Base-by-base conservation (phyloP, 75 land plant genomes). In the Pinus albicaulis region DNA sequence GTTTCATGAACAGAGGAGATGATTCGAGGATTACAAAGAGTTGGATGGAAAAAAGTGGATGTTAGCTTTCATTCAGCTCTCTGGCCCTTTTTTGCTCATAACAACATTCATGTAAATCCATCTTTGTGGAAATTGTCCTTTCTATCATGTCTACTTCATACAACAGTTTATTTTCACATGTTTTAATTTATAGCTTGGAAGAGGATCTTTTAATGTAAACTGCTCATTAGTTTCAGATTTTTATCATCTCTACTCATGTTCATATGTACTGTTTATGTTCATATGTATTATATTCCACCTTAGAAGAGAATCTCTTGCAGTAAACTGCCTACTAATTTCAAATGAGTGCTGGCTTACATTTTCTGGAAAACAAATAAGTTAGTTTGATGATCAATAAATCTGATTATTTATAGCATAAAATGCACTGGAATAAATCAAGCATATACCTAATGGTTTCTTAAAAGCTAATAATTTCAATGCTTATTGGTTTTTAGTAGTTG, bases 1-100 rank as follows among this genome's bases (percentile, higher is more conserved):
- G 19, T 73, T 73, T 56, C 74, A 26, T 36, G 13, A 61, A 76
- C 95, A 96, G 99, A 96, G 95, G 98, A 96, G 82, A 96, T 96
- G 95, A 89, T 96, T 79, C 83, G 76, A 34, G 99, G 99, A 4
- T 78, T 96, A 73, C 99, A 96, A 71, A 89, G 85, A 73, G 81
- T 96, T 31, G 89, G 90, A 57, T 96, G 99, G 99, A 85, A 74
- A 76, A 96, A 96, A 79, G 99, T 96, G 23, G 99, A 96, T 73
- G 98, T 96, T 74, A 96, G 99, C 78, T 94, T 96, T 78, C 98
- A 96, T 72, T 86, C 93, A 15, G 86, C 99, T 22, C 53, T 87
- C 15, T 94, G 93, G 98, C 99, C 99, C 17, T 96, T 90, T 80
- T 82, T 96, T n/a, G 97, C 98, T 10, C 98, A 96, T 63, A 89